Conservation (phyloP, 345 rosid species). For the Boechera stricta region DNA sequence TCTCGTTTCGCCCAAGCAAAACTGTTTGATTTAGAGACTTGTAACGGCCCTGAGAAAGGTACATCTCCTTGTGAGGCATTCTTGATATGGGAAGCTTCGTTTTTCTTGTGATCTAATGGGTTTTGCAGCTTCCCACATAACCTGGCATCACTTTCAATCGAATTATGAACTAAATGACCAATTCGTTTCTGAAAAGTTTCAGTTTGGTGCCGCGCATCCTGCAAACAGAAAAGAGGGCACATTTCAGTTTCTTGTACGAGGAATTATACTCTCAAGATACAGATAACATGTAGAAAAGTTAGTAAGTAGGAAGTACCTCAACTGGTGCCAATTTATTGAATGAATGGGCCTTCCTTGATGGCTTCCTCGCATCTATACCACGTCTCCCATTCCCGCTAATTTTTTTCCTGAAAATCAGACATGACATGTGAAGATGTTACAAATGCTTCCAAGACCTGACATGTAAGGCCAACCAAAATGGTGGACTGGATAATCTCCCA, state of each 20-base stretch:
- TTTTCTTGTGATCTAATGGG: slow-evolving; percentile 54
- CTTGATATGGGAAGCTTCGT: slow-evolving; percentile 73
- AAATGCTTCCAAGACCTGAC: slow-evolving; percentile 28
- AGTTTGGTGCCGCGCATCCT: slow-evolving; percentile 59
- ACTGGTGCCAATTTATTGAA: slow-evolving; percentile 70
- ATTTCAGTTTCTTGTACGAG: slow-evolving; percentile 25
- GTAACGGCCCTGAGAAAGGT: slow-evolving; percentile 89
- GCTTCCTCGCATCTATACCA: slow-evolving; percentile 71
- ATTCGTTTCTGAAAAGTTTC: slow-evolving; percentile 48
- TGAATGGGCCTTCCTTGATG: slow-evolving; percentile 61
- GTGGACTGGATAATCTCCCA: not conserved
- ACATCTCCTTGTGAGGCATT: slow-evolving; percentile 90
- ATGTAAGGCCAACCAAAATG: slow-evolving; percentile 24
- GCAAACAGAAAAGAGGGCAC: slow-evolving; percentile 38
- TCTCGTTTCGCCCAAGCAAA: slow-evolving; percentile 93
- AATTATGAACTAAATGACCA: slow-evolving; percentile 43
- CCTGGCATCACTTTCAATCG: slow-evolving; percentile 41
- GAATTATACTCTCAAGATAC: slow-evolving; percentile 20
- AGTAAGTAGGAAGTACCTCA: slow-evolving; percentile 57
- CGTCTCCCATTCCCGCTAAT: slow-evolving; percentile 59
- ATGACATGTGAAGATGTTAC: slow-evolving; percentile 9
- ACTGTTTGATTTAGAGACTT: slow-evolving; percentile 83
- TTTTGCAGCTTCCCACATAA: slow-evolving; percentile 55
- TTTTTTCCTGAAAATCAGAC: slow-evolving; percentile 70
- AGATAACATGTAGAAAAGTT: slow-evolving; percentile 18